Percentiles rank a stretch among this genome's conserved stretches.
phyloP scores from a whole-genome alignment of 768 basidiomycete genomes.

The Leccinum uliginosum region DNA sequence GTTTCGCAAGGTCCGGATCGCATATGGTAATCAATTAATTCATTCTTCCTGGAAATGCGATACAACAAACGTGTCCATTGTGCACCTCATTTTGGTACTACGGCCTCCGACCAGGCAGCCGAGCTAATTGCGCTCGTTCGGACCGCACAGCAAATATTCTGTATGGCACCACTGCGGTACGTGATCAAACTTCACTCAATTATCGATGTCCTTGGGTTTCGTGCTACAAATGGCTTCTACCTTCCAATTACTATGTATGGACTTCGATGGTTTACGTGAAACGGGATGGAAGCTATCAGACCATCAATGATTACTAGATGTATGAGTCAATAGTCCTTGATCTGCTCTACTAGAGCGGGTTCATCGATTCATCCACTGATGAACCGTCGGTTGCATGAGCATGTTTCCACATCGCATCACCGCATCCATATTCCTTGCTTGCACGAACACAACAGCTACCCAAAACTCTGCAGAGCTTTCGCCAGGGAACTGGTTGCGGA shows the following conservation, averaged over 20 bases:
- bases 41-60: not conserved
- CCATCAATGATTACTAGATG: not conserved
- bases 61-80: not conserved
- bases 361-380: not conserved
- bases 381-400: not conserved
- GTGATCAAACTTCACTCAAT: not conserved
- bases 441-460: not conserved
- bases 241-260: not conserved
- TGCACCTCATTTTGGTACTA: not conserved
- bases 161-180: not conserved
- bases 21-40: not conserved
- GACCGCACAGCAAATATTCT: not conserved
- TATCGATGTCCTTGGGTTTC: not conserved
- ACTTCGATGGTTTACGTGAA: not conserved
- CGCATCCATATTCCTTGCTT: not conserved
- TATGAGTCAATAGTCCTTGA: not conserved
- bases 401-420: not conserved
- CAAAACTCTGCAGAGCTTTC: not conserved
- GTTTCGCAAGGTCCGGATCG: constrained; percentile 4
- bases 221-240: not conserved
- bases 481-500: not conserved
- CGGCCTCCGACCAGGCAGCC: not conserved
- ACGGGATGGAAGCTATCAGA: not conserved
- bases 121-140: not conserved
- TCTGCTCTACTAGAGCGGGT: not conserved